phyloP scores from a whole-genome alignment of 2,329 filamentous ascomycete species.

The Paecilomyces dactylethromorphus region DNA sequence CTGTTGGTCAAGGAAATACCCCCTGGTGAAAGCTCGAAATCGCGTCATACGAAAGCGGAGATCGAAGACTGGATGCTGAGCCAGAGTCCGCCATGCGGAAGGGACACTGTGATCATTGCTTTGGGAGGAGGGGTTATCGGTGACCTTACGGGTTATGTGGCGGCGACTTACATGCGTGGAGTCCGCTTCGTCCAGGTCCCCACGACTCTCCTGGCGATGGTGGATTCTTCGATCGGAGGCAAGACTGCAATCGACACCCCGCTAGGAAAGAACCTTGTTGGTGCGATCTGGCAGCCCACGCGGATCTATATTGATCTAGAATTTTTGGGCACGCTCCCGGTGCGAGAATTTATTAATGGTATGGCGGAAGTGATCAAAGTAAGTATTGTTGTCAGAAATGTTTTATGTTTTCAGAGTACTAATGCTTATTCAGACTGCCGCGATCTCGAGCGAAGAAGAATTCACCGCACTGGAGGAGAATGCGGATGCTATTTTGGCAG shows the following conservation, averaged over 20 bases:
- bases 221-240: constrained; percentile 95
- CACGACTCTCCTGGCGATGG: constrained; percentile 91
- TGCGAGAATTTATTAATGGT: constrained; percentile 92
- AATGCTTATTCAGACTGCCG: constrained; percentile 61
- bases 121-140: constrained; percentile 95
- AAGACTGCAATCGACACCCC: constrained; percentile 98
- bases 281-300: constrained; percentile 92
- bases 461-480: constrained; percentile 80
- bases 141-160: constrained; percentile 95
- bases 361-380: constrained; percentile 95
- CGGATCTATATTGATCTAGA: constrained; percentile 90
- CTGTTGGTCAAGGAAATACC: constrained; percentile 81
- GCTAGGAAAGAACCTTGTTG: constrained; percentile 90
- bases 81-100: constrained; percentile 73
- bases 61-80: constrained; percentile 97
- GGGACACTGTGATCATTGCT: constrained; percentile 91
- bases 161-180: constrained; percentile 96
- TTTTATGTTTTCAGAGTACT: constrained; percentile 1
- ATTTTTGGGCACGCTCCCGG: constrained; percentile 84
- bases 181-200: constrained; percentile 95
- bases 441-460: constrained; percentile 86
- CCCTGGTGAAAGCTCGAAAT: constrained; percentile 90
- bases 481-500: constrained; percentile 66
- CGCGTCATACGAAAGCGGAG: constrained; percentile 84
- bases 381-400: constrained; percentile 5